A percentile compares a stretch with the other conserved stretches of the same genome.
Evolutionary conservation across 1,139 yeast genomes (phyloP).

Genomic region (Entelexis sorbosivorans): DNA sequence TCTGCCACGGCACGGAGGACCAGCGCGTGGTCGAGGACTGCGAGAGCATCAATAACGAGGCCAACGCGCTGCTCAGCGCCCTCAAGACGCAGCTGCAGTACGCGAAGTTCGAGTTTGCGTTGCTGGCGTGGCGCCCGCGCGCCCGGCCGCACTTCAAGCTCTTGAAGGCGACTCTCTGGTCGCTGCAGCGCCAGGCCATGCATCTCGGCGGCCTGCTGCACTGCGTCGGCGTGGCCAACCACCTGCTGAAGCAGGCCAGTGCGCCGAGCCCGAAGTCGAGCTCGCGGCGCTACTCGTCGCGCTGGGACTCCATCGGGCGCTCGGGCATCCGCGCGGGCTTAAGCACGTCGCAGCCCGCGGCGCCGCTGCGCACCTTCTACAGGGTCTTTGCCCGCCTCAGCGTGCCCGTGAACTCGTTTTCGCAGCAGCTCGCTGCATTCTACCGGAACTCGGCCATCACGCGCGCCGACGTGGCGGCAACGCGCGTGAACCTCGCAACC

Average conservation of each 20-base stretch:
- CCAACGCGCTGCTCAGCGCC: slow-evolving; percentile 33
- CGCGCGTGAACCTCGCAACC: neutral
- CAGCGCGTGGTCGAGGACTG: neutral
- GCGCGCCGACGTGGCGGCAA: neutral
- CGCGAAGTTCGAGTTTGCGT: slow-evolving; percentile 46
- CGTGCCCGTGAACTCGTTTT: neutral
- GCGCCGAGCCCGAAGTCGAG: neutral
- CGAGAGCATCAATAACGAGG: slow-evolving; percentile 1
- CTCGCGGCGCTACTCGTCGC: slow-evolving; percentile 2
- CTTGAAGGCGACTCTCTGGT: slow-evolving; percentile 38
- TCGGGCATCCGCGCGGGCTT: neutral
- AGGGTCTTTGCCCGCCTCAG: neutral
- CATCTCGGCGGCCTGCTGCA: slow-evolving; percentile 58
- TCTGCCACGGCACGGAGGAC: neutral
- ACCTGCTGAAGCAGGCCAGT: slow-evolving; percentile 12
- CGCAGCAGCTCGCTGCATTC: neutral
- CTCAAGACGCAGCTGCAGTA: slow-evolving; percentile 46
- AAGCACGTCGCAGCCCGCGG: neutral
- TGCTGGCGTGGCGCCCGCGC: slow-evolving; percentile 32
- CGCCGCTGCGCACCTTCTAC: neutral
- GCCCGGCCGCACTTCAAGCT: slow-evolving; percentile 34
- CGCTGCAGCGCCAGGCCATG: slow-evolving; percentile 44
- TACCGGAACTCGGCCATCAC: neutral
- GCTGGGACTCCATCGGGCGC: slow-evolving; percentile 4
- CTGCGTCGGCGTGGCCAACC: slow-evolving; percentile 55